Conservation (phyloP, 164 flowering plant species). For the Stephania yunnanensis region DNA sequence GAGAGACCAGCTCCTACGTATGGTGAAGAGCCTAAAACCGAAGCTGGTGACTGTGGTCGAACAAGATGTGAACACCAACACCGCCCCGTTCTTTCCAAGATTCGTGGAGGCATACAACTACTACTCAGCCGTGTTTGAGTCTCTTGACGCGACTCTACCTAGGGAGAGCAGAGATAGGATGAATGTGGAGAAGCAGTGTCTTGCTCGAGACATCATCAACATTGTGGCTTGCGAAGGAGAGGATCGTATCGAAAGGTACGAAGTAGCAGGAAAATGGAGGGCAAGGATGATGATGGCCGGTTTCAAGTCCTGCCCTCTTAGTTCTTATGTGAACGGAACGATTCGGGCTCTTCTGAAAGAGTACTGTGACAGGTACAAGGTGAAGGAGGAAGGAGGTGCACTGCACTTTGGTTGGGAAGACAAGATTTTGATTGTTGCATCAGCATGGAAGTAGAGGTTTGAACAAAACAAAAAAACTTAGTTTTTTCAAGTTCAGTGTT, state of each 20-base stretch:
- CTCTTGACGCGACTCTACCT: constrained; percentile 78
- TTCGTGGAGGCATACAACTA: constrained; percentile 82
- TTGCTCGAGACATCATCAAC: constrained; percentile 89
- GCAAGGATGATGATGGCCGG: constrained; percentile 98
- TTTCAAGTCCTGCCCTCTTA: constrained; percentile 51
- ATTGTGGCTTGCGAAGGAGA: constrained; percentile 94
- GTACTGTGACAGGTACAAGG: constrained; percentile 63
- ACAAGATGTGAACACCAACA: constrained; percentile 92
- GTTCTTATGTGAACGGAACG: constrained; percentile 36
- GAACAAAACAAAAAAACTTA: background rate
- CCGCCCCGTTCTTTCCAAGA: constrained; percentile 78
- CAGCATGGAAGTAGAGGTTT: constrained; percentile 63
- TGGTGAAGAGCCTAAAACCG: constrained; percentile 78
- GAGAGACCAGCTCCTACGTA: constrained; percentile 80
- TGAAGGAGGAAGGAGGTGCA: constrained; percentile 60
- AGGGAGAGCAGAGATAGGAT: constrained; percentile 82
- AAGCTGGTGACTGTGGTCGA: constrained; percentile 91
- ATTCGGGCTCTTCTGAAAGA: constrained; percentile 44
- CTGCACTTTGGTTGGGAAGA: constrained; percentile 92
- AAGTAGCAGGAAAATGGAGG: constrained; percentile 95
- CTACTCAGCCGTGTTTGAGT: constrained; percentile 86
- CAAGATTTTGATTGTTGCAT: constrained; percentile 70
- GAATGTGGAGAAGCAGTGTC: constrained; percentile 88
- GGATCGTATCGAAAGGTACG: constrained; percentile 89
- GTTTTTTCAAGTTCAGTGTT: background rate